phyloP scores from a whole-genome alignment of 225 moss, liverwort and hornwort genomes.

The Polytrichum commune region DNA sequence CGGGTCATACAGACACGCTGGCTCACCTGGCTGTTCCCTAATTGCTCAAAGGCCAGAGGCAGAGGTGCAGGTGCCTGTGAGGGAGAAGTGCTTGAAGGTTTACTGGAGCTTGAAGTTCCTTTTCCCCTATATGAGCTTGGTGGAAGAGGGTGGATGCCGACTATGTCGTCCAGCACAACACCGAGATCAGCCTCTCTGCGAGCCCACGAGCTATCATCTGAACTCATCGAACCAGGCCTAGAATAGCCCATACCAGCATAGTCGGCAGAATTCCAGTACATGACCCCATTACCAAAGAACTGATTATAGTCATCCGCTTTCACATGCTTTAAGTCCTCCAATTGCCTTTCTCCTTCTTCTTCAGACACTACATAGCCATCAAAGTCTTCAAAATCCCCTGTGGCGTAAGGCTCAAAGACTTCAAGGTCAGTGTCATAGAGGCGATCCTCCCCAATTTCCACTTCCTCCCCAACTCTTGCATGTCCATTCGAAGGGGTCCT shows the following conservation, averaged over 20 bases:
- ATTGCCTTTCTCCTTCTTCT: conserved; percentile 78
- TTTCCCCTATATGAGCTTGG: conserved; percentile 58
- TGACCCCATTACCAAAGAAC: conserved; percentile 88
- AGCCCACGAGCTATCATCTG: conserved; percentile 94
- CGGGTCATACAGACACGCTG: conserved; percentile 66
- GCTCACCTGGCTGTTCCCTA: conserved; percentile 49
- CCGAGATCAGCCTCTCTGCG: conserved; percentile 88
- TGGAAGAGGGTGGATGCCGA: conserved; percentile 63
- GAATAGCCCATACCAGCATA: conserved; percentile 90
- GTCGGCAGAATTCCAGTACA: conserved; percentile 97
- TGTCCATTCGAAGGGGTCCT: conserved; percentile 50
- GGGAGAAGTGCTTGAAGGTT: conserved; percentile 64
- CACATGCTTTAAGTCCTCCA: conserved; percentile 51
- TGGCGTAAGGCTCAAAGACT: conserved; percentile 63
- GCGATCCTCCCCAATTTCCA: conserved; percentile 59
- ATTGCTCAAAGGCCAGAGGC: conserved; percentile 63
- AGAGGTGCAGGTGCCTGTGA: conserved; percentile 70
- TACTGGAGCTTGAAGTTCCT: conserved; percentile 49
- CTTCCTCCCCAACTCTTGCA: conserved; percentile 45
- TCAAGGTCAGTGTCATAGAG: conserved; percentile 87
- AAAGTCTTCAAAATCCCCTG: conserved; percentile 80
- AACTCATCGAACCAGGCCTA: conserved; percentile 88
- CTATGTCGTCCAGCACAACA: conserved; percentile 84
- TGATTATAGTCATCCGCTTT: conserved; percentile 72
- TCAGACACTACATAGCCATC: conserved; percentile 85